These are phyloP conservation scores for Penicillium sp. DNA, from an alignment of 2,329 filamentous ascomycete species.

Conservation along the genomic window DNA sequence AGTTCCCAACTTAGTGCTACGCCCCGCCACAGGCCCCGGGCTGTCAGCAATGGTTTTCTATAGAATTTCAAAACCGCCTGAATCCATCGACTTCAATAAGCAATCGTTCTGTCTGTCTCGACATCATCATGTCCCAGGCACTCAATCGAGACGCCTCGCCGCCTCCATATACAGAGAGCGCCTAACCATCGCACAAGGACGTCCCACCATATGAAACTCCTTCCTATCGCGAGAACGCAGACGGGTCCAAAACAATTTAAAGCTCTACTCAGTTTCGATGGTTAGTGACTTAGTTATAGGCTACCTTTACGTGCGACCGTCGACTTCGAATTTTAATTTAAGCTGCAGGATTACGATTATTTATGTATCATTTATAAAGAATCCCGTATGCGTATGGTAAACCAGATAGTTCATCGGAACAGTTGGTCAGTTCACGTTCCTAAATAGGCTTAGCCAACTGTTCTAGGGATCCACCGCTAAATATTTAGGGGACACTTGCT, in stretches of 20 bases:
- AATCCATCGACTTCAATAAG: not conserved
- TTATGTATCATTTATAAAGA: too few relatives aligned
- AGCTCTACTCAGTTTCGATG: constrained; percentile 11
- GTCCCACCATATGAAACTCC: not conserved
- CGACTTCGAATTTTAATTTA: too few relatives aligned
- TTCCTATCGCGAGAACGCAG: not conserved
- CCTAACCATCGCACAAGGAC: not conserved
- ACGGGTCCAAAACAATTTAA: not conserved
- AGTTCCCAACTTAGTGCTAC: not conserved
- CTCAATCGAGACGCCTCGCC: not conserved
- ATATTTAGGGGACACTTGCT: too few relatives aligned
- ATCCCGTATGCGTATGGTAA: too few relatives aligned
- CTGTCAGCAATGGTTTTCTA: not conserved
- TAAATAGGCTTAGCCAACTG: too few relatives aligned
- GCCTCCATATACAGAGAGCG: constrained; percentile 4
- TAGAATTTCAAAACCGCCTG: not conserved
- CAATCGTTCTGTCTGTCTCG: too few relatives aligned
- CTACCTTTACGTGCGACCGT: too few relatives aligned
- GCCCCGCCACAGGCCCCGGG: not conserved
- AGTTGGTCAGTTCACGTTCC: too few relatives aligned
- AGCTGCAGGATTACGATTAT: too few relatives aligned
- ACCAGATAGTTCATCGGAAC: too few relatives aligned
- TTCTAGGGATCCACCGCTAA: too few relatives aligned
- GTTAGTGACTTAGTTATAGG: too few relatives aligned
- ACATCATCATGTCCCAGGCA: not conserved